Percentiles rank a stretch among this genome's conserved stretches.
These are phyloP conservation scores for Pseudocercospora fijiensis DNA, from an alignment of 2,329 filamentous ascomycete genomes.

Conservation along the genomic window DNA sequence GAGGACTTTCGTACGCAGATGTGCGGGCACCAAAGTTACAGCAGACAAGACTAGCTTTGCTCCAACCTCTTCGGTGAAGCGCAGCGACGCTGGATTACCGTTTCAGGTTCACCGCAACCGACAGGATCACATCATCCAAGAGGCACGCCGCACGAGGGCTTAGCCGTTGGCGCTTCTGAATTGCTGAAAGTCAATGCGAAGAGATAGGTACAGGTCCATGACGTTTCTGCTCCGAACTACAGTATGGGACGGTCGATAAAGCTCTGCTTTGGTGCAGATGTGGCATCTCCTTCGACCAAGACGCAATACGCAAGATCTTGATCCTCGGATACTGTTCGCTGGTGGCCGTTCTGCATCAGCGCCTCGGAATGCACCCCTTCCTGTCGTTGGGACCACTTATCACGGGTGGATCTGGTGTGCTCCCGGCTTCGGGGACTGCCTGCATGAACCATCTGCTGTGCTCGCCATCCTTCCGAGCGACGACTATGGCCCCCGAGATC, in stretches of 20 bases:
- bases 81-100: not conserved
- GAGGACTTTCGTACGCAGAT: not conserved
- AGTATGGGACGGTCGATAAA: not conserved
- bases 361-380: not conserved
- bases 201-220: not conserved
- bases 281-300: not conserved
- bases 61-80: not conserved
- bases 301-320: not conserved
- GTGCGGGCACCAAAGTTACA: not conserved
- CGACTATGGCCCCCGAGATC: conserved; percentile 7
- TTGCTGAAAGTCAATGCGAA: not conserved
- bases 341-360: not conserved
- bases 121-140: not conserved
- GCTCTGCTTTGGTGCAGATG: conserved; percentile 1
- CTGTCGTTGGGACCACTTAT: conserved; percentile 9
- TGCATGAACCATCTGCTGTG: conserved; percentile 22
- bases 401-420: conserved; percentile 8
- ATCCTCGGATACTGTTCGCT: conserved; percentile 3
- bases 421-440: conserved; percentile 20
- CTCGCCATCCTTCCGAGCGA: conserved; percentile 32
- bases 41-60: not conserved
- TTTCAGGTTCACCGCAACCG: not conserved
- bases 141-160: no score
- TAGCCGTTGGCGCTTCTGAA: not conserved
- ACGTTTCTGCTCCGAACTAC: no score